phyloP scores from a whole-genome alignment of 495 filamentous ascomycete genomes.

The Sabuloglossum arenarium region DNA sequence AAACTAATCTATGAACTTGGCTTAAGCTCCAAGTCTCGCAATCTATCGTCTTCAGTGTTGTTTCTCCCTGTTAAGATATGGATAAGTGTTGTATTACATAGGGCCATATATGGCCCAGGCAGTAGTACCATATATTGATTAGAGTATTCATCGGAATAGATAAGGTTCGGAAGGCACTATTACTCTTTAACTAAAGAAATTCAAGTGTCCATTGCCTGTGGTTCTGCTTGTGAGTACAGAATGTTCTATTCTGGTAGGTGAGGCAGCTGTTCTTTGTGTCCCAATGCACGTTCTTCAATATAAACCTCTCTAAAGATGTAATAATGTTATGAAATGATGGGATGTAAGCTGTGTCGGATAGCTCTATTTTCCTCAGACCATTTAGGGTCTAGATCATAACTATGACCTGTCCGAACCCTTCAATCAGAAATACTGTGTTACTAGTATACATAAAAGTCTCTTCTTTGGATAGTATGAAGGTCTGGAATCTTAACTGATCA shows the following conservation, averaged over 20 bases:
- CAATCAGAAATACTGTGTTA: background rate
- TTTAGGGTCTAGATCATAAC: background rate
- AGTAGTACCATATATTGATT: background rate
- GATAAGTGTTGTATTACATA: background rate
- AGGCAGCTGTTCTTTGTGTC: background rate
- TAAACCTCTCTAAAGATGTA: background rate
- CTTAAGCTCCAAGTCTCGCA: background rate
- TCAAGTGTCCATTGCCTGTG: background rate
- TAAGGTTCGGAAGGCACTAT: background rate
- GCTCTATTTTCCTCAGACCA: background rate
- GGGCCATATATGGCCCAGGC: background rate
- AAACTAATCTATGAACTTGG: constrained; percentile 1
- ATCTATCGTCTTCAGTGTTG: background rate
- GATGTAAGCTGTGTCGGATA: background rate
- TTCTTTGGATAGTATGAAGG: background rate
- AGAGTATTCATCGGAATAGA: background rate
- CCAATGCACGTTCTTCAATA: background rate
- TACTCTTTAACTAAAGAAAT: background rate
- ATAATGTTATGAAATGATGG: background rate
- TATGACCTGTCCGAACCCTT: background rate
- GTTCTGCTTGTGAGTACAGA: background rate
- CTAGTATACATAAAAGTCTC: background rate
- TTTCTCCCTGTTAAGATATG: background rate
- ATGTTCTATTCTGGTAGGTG: background rate
- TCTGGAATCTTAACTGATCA: background rate